These are phyloP conservation scores for Corniculantispora saksenae DNA, from an alignment of 2,329 filamentous ascomycete genomes.

Conservation along the genomic window DNA sequence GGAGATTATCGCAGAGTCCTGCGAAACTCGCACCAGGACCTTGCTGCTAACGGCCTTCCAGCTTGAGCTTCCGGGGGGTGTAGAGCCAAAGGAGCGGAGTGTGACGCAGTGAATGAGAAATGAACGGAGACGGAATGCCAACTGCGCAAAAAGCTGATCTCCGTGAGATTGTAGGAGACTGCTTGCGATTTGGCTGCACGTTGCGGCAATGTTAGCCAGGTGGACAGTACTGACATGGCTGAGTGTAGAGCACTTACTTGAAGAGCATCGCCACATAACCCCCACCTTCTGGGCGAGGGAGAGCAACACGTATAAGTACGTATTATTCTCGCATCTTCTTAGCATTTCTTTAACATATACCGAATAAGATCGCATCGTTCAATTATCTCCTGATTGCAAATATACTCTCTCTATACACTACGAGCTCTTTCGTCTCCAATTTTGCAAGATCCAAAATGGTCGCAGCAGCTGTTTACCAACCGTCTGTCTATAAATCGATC, in stretches of 20 bases:
- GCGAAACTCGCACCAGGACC: background rate
- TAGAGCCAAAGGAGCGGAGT: background rate
- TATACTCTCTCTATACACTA: too few species aligned
- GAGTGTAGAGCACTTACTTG: background rate
- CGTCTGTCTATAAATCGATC: background rate
- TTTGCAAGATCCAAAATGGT: background rate
- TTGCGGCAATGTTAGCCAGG: background rate
- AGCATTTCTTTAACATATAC: too few species aligned
- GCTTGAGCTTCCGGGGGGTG: background rate
- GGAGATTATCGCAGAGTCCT: background rate
- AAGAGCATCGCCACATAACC: background rate
- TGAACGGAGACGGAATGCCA: background rate
- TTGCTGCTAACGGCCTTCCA: background rate
- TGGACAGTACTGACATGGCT: too few species aligned
- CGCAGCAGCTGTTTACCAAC: background rate
- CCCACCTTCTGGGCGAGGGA: too few species aligned
- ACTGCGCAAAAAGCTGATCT: background rate
- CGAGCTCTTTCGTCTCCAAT: too few species aligned
- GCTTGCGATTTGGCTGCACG: too few species aligned
- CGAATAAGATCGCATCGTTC: too few species aligned
- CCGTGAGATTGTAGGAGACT: background rate
- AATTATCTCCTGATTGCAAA: too few species aligned
- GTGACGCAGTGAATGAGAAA: background rate
- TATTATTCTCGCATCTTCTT: too few species aligned
- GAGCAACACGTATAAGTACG: too few species aligned